These are phyloP conservation scores for Talaromyces sp. DNA, from an alignment of 2,329 filamentous ascomycete species.

Conservation along the genomic window DNA sequence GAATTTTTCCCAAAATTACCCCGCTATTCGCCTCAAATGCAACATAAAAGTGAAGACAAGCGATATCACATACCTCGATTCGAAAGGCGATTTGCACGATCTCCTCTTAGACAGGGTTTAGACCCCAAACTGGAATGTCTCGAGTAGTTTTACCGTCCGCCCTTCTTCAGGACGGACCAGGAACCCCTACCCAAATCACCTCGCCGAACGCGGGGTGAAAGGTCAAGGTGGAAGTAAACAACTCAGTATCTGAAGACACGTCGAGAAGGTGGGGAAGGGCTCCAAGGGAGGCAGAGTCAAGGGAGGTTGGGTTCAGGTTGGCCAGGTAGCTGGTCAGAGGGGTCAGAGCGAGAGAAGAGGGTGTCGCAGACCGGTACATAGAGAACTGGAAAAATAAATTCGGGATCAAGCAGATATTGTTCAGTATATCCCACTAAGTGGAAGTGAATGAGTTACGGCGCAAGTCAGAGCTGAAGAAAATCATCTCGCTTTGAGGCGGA, in stretches of 20 bases:
- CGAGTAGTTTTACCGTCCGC: conserved; percentile 52
- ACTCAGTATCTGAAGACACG: conserved; percentile 16
- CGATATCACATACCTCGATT: conserved; percentile 19
- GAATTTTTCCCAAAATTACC: neutral
- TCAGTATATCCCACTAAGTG: conserved; percentile 10
- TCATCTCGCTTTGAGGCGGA: conserved; percentile 21
- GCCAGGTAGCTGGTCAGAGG: conserved; percentile 33
- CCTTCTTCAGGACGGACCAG: conserved; percentile 56
- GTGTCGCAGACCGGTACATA: conserved; percentile 40
- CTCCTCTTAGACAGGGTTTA: conserved; percentile 10
- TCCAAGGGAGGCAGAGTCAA: conserved; percentile 16
- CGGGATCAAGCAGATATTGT: neutral
- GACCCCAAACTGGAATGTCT: conserved; percentile 20
- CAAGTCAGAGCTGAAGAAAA: conserved; percentile 18
- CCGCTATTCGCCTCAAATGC: too few species aligned
- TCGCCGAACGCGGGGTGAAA: conserved; percentile 31
- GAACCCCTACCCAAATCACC: conserved; percentile 51
- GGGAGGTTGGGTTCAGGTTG: conserved; percentile 21
- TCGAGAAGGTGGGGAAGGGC: conserved; percentile 19
- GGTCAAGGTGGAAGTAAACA: conserved; percentile 21
- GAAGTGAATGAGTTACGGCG: conserved; percentile 11
- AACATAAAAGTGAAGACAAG: neutral
- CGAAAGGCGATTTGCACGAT: conserved; percentile 11
- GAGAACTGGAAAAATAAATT: conserved; percentile 24
- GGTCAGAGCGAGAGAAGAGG: conserved; percentile 29